Percentiles rank a stretch among this genome's conserved stretches.
These are phyloP conservation scores for Aspergillus uvarum DNA, from an alignment of 2,329 filamentous ascomycete species.

Conservation along the genomic window DNA sequence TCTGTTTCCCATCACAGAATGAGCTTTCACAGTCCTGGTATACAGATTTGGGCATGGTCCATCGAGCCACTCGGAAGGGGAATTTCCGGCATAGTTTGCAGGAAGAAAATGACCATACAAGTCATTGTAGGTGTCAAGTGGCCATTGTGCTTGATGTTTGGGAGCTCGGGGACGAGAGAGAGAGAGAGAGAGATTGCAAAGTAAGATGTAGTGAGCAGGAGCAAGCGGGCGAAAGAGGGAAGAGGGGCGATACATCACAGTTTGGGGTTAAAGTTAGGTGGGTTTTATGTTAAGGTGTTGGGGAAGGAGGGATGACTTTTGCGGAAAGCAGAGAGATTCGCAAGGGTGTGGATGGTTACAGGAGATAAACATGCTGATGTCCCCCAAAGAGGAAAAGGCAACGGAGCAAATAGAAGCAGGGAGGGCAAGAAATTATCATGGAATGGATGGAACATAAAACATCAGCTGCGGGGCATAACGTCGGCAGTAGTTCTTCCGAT, in stretches of 20 bases:
- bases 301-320: background rate
- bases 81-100: too few species aligned
- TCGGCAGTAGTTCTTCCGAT: slow-evolving; percentile 13
- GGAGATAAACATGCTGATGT: background rate
- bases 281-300: background rate
- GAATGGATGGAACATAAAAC: slow-evolving; percentile 4
- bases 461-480: slow-evolving; percentile 12
- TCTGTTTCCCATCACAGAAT: background rate
- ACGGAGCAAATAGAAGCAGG: slow-evolving; percentile 5
- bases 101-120: too few species aligned
- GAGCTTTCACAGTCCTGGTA: background rate
- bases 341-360: background rate
- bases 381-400: background rate
- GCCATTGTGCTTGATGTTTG: slow-evolving; percentile 11
- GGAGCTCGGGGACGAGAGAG: slow-evolving; percentile 12
- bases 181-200: slow-evolving; percentile 10
- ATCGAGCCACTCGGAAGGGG: background rate
- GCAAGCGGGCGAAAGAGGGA: background rate
- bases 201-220: slow-evolving; percentile 5
- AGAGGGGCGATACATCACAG: background rate
- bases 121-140: background rate
- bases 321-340: background rate
- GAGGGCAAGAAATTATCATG: background rate
- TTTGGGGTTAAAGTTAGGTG: background rate
- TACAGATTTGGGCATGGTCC: background rate